phyloP scores from a whole-genome alignment of 129 eudicot genomes.

The Sambucus nigra region DNA sequence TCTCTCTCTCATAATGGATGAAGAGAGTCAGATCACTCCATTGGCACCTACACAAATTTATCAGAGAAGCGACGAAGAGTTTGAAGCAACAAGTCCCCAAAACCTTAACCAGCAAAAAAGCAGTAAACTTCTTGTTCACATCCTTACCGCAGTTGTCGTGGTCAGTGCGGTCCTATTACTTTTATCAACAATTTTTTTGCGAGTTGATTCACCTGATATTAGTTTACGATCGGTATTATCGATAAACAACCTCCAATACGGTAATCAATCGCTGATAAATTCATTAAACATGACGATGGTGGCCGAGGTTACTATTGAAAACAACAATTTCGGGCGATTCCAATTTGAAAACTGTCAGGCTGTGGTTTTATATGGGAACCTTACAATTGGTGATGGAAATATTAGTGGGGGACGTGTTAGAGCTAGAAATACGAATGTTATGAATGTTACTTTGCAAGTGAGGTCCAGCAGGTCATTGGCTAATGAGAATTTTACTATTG shows the following conservation, averaged over 20 bases:
- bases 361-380: conserved; percentile 19
- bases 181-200: conserved; percentile 19
- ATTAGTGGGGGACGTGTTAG: conserved; percentile 25
- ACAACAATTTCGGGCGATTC: conserved; percentile 34
- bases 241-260: conserved; percentile 17
- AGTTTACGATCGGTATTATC: conserved; percentile 15
- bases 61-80: conserved; percentile 20
- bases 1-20: no score
- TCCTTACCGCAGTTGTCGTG: conserved; percentile 21
- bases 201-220: conserved; percentile 27
- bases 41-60: conserved; percentile 19
- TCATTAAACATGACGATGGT: conserved; percentile 22
- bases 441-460: conserved; percentile 19
- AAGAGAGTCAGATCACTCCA: conserved; percentile 21
- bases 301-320: conserved; percentile 17
- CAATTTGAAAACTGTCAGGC: conserved; percentile 22
- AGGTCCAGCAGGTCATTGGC: conserved; percentile 3
- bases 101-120: conserved; percentile 17
- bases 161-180: conserved; percentile 14
- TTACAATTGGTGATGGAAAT: conserved; percentile 24
- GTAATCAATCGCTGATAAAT: conserved; percentile 1
- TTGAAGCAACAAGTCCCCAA: conserved; percentile 2
- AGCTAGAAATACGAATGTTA: conserved; percentile 10
- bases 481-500: conserved; percentile 15
- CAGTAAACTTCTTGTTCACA: conserved; percentile 36